Evolutionary conservation across 148 eudicot species (phyloP).

Genomic region (Nepenthes mirabilis): DNA sequence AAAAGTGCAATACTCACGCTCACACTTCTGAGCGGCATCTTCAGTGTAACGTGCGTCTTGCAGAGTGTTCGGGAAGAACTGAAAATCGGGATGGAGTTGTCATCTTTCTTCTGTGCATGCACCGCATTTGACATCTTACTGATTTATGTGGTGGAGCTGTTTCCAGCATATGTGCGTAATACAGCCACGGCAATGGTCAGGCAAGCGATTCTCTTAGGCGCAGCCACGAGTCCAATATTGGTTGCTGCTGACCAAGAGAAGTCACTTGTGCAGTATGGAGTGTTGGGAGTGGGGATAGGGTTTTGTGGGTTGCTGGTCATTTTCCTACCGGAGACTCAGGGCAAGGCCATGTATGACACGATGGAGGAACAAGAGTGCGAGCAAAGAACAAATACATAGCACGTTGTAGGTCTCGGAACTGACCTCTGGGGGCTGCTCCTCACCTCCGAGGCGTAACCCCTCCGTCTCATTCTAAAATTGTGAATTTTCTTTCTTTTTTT

Average conservation of each 20-base stretch:
- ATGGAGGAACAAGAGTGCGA: constrained; percentile 24
- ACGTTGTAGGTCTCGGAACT: no score
- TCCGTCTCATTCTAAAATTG: no score
- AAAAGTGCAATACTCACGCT: constrained; percentile 20
- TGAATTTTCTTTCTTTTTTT: no score
- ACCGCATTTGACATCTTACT: constrained; percentile 35
- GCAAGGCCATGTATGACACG: constrained; percentile 17
- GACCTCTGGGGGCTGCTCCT: no score
- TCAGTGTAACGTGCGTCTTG: constrained; percentile 29
- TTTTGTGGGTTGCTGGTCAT: constrained; percentile 17
- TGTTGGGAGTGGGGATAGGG: constrained; percentile 13
- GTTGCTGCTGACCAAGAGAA: constrained; percentile 34
- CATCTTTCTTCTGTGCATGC: constrained; percentile 36
- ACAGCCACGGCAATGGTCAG: constrained; percentile 62
- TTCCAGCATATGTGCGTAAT: constrained; percentile 67
- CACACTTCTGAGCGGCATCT: constrained; percentile 25
- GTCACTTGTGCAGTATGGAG: constrained; percentile 33
- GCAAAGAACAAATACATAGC: neutral
- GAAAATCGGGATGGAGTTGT: constrained; percentile 29
- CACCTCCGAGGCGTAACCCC: no score
- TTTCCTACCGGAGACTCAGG: constrained; percentile 19
- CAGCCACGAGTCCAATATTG: constrained; percentile 36
- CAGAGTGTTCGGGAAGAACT: constrained; percentile 8
- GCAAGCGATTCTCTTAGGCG: constrained; percentile 53
- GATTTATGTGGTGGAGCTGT: constrained; percentile 53